Evolutionary conservation across 2,329 filamentous ascomycete genomes (phyloP).

Genomic region (Ceratocystis destructans): DNA sequence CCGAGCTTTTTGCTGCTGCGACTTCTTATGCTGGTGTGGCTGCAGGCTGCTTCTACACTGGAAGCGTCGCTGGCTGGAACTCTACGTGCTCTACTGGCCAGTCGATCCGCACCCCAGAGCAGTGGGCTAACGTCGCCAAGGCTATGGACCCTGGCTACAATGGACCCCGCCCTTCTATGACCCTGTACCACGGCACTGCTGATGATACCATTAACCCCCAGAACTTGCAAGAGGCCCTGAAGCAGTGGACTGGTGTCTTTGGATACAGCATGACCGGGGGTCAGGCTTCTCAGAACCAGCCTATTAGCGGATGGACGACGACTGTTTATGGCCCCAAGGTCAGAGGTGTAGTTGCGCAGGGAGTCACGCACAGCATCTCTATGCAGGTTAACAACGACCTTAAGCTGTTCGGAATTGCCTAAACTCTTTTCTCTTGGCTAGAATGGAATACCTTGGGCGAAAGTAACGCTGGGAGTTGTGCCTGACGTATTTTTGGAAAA

Average conservation of each 20-base stretch:
- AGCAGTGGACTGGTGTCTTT: slow-evolving; percentile 42
- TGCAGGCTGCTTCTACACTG: slow-evolving; percentile 38
- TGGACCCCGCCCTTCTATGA: slow-evolving; percentile 41
- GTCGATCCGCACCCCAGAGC: slow-evolving; percentile 29
- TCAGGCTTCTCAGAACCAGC: slow-evolving; percentile 25
- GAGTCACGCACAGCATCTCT: slow-evolving; percentile 24
- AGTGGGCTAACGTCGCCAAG: slow-evolving; percentile 31
- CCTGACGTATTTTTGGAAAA: too few relatives aligned
- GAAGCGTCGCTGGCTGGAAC: slow-evolving; percentile 39
- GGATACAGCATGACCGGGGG: slow-evolving; percentile 27
- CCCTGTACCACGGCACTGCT: slow-evolving; percentile 43
- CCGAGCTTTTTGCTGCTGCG: slow-evolving; percentile 39
- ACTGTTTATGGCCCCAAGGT: slow-evolving; percentile 29
- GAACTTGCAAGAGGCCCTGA: slow-evolving; percentile 45
- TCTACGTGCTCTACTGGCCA: slow-evolving; percentile 40
- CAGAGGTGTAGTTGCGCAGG: slow-evolving; percentile 22
- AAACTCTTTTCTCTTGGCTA: too few relatives aligned
- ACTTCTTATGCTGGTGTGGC: slow-evolving; percentile 40
- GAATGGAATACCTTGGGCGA: too few relatives aligned
- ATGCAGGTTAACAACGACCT: slow-evolving; percentile 23
- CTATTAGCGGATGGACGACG: slow-evolving; percentile 29
- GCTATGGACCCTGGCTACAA: slow-evolving; percentile 38
- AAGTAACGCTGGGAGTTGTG: too few relatives aligned
- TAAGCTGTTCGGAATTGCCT: slow-evolving; percentile 16
- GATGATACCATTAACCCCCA: slow-evolving; percentile 37